Base-by-base conservation (phyloP, 257 asterid genomes). In the Gentiana straminea region DNA sequence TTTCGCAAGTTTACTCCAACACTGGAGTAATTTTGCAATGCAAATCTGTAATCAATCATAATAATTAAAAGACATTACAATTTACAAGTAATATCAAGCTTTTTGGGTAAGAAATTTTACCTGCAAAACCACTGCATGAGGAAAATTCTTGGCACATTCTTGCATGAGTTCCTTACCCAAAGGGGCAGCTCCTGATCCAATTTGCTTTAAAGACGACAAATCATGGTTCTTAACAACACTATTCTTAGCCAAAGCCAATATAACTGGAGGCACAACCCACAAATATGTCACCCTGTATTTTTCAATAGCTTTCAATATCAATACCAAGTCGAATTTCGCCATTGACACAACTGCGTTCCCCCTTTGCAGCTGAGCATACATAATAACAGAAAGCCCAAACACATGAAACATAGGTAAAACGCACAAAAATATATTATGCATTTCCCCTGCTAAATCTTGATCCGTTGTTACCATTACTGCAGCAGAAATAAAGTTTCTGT, bases 371-470 rank as follows among this genome's bases (percentile, higher is more conserved):
- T 87, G 93, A 6, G 97, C 56, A 55, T 58, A 76, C 81, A 85
- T 57, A 71, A 92, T 81, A 63, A 85, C 78, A 2, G 85, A 67
- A 3, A 88, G 81, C 11, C 97, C 98, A 64, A 88, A 85, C 69
- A 83, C 97, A 61, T 92, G 98, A 70, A 88, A 92, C 97, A 88
- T 88, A 8, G 98, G 98, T 77, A 88, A 57, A 8, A 85, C 73
- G 53, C 94, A 80, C 52, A 88, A 54, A 60, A 65, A 85, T 68
- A 73, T 67, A 59, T 73, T 74, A 55, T 83, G 68, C 74, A 61
- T 49, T 15, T 84, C 98, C 0, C 94, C 90, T 0, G 72, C 79
- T 44, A 54, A n/a, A 2, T 87, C 97, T 68, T 87, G 94, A 65
- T 92, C 95, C 2, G 69, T 57, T 15, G 82, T 72, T 12, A 81